phyloP scores from a whole-genome alignment of 495 filamentous ascomycete species.

The Aspergillus panamensis region DNA sequence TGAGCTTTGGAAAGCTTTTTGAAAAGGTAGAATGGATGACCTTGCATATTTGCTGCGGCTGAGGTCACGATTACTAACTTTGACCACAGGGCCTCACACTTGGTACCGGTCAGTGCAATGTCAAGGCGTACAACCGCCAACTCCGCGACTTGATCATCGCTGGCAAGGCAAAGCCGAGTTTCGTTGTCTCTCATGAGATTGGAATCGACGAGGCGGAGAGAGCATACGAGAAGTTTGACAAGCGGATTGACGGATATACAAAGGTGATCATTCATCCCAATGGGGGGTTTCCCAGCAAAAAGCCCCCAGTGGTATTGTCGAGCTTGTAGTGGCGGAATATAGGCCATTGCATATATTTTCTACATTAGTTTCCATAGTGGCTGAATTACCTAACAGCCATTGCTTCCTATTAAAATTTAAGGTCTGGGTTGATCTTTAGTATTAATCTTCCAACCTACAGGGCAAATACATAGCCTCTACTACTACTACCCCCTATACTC shows the following conservation, averaged over 20 bases:
- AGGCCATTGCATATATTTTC: no score
- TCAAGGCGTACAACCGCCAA: constrained; percentile 57
- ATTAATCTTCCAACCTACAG: no score
- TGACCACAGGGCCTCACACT: constrained; percentile 20
- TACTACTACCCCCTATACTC: no score
- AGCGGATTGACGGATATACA: constrained; percentile 44
- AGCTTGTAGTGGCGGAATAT: no score
- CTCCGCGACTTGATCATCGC: constrained; percentile 57
- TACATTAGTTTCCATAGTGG: no score
- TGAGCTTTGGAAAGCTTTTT: constrained; percentile 59
- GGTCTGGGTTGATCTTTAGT: no score
- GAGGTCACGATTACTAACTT: constrained; percentile 11
- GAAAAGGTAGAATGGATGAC: constrained; percentile 44
- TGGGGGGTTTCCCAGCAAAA: constrained; percentile 21
- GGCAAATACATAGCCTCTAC: no score
- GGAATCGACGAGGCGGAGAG: constrained; percentile 49
- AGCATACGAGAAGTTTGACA: constrained; percentile 50
- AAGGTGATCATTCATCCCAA: constrained; percentile 49
- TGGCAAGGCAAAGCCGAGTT: constrained; percentile 53
- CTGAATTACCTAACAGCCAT: no score
- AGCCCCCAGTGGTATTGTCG: no score
- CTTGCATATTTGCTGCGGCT: background rate
- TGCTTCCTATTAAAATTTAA: no score
- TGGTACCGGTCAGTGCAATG: constrained; percentile 57
- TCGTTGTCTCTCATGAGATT: constrained; percentile 57